Evolutionary conservation across 2,329 filamentous ascomycete species (phyloP), one percentile per base, ranked within the genome.

Genomic region (Fusarium sp.): DNA sequence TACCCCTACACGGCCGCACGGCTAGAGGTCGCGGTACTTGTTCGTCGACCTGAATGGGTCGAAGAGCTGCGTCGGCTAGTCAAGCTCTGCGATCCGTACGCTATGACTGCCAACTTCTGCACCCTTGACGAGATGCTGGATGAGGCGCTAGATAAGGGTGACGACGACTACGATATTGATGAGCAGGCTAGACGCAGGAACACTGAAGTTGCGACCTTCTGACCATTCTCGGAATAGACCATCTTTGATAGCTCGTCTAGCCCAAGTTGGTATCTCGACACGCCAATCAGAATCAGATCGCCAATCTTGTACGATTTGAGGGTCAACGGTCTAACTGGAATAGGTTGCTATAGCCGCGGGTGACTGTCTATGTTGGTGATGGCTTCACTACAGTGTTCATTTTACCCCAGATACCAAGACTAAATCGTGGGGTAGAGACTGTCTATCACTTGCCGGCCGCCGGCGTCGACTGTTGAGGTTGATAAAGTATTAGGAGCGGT

Each of bases 1-100:
- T 80, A 80, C 29, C 79, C 79, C 2, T 73, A 78, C 11, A 69
- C 78, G 0, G 76, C 75, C 7, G 78, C 77, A 0, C 74, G 74
- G 5, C 66, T 80, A 2, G 79, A 80, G 34, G 75, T 80, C 2
- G 59, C 72, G 0, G 65, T 78, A 1, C 64, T 80, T 0, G 64
- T 27, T 5, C 20, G 22, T 2, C 57, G 73, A 18, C 59, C 73
- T 1, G 50, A 62, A 0, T 80, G 77, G 77, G 71, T 78, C 1
- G 22, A 69, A 16, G 61, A 61, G 0, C 37, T 76, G 1, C 56
- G 60, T 2, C 62, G 59, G 5, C 68, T 62, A 24, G 59, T 40
- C 0, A 31, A 35, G 20, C 54, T 71, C 7, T 74, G 74, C 22
- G 66, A 66, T 2, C 69, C 74, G 2, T 76, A 76, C 14, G 52